Evolutionary conservation across 176 grass and related monocot genomes (phyloP).

Genomic region (Oryza longistaminata): DNA sequence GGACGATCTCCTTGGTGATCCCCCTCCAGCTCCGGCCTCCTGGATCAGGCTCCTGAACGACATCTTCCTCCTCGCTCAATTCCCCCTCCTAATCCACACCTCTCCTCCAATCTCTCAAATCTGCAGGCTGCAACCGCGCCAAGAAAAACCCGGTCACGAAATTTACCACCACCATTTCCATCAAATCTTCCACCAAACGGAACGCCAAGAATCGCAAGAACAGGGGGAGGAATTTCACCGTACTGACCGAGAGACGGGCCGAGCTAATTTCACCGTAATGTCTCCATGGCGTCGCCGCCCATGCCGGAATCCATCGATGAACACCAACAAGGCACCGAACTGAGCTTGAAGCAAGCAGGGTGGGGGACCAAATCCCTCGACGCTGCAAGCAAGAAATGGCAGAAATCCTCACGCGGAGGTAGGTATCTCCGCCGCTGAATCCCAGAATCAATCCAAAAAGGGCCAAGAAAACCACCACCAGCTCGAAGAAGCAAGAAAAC

Average conservation of each 20-base stretch:
- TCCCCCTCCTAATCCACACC: not conserved
- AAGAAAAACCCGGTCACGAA: not conserved
- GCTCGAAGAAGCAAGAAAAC: slow-evolving; percentile 17
- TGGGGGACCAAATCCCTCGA: not conserved
- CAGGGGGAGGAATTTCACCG: not conserved
- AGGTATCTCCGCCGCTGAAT: not conserved
- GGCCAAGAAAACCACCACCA: not conserved
- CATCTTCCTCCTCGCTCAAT: slow-evolving; percentile 29
- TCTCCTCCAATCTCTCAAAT: slow-evolving; percentile 22
- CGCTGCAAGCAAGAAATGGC: slow-evolving; percentile 10
- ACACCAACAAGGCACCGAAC: slow-evolving; percentile 11
- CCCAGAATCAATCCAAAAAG: not conserved
- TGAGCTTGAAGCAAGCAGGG: not conserved
- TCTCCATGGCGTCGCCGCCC: not conserved
- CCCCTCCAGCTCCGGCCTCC: slow-evolving; percentile 78
- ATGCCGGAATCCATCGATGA: not conserved
- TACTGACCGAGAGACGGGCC: not conserved
- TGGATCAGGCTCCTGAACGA: slow-evolving; percentile 84
- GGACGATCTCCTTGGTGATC: slow-evolving; percentile 87
- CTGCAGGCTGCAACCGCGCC: not conserved
- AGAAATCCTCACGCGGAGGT: not conserved
- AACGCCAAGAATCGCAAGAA: not conserved
- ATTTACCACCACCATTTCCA: not conserved
- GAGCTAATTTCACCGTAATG: not conserved
- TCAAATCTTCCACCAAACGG: not conserved